Conservation (phyloP, 148 eudicot species). For the Fallopia convolvulus region DNA sequence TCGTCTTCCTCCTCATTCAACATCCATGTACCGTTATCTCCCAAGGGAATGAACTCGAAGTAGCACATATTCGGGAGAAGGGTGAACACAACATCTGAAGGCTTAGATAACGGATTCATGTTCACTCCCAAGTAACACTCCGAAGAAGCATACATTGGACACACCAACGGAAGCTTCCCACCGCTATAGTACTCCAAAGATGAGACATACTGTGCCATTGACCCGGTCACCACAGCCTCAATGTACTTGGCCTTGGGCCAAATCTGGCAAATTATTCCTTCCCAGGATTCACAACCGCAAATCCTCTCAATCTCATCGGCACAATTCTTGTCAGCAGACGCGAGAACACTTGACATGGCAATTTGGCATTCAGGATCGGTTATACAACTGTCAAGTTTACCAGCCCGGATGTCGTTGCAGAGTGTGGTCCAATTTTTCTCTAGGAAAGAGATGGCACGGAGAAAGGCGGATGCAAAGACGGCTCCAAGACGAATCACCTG, state of each 20-base stretch:
- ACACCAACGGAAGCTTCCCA: conserved; percentile 45
- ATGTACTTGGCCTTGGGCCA: conserved; percentile 87
- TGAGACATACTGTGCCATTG: conserved; percentile 76
- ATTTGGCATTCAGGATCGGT: conserved; percentile 39
- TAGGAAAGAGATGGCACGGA: conserved; percentile 59
- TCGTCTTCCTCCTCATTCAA: conserved; percentile 34
- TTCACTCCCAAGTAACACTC: conserved; percentile 78
- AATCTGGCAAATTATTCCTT: conserved; percentile 53
- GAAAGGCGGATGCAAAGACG: conserved; percentile 67
- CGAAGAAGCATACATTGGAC: conserved; percentile 69
- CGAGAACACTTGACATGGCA: conserved; percentile 37
- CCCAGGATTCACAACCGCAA: conserved; percentile 46
- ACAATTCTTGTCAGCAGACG: conserved; percentile 29
- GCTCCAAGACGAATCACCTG: conserved; percentile 74
- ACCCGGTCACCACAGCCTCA: conserved; percentile 72
- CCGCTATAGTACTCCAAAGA: conserved; percentile 42
- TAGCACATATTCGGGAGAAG: conserved; percentile 76
- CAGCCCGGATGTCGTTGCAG: conserved; percentile 52
- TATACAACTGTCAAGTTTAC: conserved; percentile 30
- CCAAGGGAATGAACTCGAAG: conserved; percentile 65
- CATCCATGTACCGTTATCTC: conserved; percentile 31
- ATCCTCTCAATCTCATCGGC: conserved; percentile 51
- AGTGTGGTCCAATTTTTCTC: conserved; percentile 43
- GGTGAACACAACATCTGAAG: conserved; percentile 55
- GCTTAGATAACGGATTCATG: conserved; percentile 62